Percentiles rank a stretch among this genome's conserved stretches.
phyloP scores from a whole-genome alignment of 2,329 filamentous ascomycete species.

The Colletotrichum spaethianum region DNA sequence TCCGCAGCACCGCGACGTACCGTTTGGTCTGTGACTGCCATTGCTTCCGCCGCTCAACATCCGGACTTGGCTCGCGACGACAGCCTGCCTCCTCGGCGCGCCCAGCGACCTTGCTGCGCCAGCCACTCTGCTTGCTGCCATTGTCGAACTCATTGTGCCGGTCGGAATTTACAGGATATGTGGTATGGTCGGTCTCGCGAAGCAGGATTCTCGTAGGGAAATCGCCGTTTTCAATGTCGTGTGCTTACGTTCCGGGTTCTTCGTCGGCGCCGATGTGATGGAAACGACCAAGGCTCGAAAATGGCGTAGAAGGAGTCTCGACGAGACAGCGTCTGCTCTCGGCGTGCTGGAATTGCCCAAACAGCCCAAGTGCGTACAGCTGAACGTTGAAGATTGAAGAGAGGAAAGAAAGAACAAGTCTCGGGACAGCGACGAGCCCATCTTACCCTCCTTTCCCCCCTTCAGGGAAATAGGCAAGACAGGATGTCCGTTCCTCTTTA shows the following conservation, averaged over 20 bases:
- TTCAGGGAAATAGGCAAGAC: conserved; percentile 21
- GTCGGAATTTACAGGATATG: conserved; percentile 8
- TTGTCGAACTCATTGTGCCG: conserved; percentile 47
- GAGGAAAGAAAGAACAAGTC: background rate
- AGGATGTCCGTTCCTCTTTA: conserved; percentile 30
- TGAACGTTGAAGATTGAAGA: background rate
- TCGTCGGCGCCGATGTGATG: background rate
- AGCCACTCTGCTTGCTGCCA: conserved; percentile 25
- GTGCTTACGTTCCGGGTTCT: background rate
- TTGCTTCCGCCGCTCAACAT: conserved; percentile 24
- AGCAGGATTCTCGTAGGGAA: background rate
- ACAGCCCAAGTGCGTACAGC: background rate
- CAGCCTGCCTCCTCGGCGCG: conserved; percentile 18
- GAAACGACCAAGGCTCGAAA: background rate
- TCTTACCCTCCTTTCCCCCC: background rate
- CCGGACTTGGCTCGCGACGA: conserved; percentile 18
- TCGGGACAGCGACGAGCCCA: background rate
- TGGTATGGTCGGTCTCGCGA: background rate
- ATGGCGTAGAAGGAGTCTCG: background rate
- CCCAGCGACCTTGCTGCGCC: conserved; percentile 30
- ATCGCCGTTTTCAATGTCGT: conserved; percentile 14
- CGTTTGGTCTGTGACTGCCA: conserved; percentile 29
- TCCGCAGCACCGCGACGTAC: conserved; percentile 29
- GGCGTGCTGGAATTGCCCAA: background rate
- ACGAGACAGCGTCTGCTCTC: background rate